Base-by-base conservation (phyloP, 2,329 filamentous ascomycete genomes). In the Celoporthe dispersa region DNA sequence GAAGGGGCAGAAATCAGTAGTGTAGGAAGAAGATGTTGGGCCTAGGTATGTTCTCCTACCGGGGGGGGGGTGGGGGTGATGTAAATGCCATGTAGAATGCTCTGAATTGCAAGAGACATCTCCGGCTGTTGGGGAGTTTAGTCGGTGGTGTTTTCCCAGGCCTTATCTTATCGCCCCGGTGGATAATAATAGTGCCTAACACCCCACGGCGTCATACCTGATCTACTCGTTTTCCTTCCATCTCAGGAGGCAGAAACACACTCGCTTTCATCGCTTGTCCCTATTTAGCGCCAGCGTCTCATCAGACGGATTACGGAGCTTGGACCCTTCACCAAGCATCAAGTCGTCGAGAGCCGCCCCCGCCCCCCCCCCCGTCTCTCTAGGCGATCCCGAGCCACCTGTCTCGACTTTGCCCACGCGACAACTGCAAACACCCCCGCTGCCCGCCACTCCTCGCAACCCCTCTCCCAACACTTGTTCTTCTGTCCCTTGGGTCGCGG, bases 401-500 rank as follows among this genome's bases (percentile, higher is more conserved):
- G n/a, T 31, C 60, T 62, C 37, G 31, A 39, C 37, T 8, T n/a
- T n/a, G 5, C 37, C 44, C 57, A 62, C 22, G 44, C 62, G 62
- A 63, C 61, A 64, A 64, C 31, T 64, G 39, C 59, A 59, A 28
- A 44, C 55, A 55, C 19, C 41, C 8, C 48, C 37, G 3, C 25
- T 37, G 51, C 31, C 16, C 19, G 22, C 14, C 48, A n/a, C 48
- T 28, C 33, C 33, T 33, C 19, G 19, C 7, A 25, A 19, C 53
- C 6, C 25, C 16, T 22, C 22, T 22, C 35, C 31, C 16, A 35
- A 14, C 22, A 28, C 16, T 53, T 28, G 3, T n/a, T n/a, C 14
- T 51, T 14, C 16, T 51, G 14, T 35, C 6, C 39, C 71, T 61
- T 60, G 66, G 64, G 67, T 64, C 48, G 67, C 57, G 35, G 55